Conservation (phyloP, 148 eudicot species). For the Cornus florida region DNA sequence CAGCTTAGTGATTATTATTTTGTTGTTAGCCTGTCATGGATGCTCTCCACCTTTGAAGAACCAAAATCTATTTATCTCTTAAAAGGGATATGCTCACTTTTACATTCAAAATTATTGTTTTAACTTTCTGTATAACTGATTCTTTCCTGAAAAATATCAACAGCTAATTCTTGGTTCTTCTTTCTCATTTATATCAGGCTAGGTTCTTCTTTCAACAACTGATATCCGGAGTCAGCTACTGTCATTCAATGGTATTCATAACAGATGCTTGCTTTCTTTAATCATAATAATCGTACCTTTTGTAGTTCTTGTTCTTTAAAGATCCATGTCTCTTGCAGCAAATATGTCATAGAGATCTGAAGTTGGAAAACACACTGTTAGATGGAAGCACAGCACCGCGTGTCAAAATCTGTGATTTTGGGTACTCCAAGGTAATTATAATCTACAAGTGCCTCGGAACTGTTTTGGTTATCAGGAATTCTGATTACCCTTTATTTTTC, state of each 20-base stretch:
- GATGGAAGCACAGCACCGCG: slow-evolving; percentile 71
- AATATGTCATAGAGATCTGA: slow-evolving; percentile 70
- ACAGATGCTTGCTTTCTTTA: neutral
- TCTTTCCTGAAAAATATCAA: neutral
- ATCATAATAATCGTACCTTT: neutral
- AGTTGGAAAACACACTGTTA: slow-evolving; percentile 67
- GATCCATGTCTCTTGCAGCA: slow-evolving; percentile 32
- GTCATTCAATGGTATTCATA: slow-evolving; percentile 52
- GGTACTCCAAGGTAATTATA: slow-evolving; percentile 61
- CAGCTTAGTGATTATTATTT: no score
- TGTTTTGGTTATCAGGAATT: neutral
- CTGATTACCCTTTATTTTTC: neutral
- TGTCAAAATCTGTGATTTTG: slow-evolving; percentile 72
- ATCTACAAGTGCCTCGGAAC: neutral
- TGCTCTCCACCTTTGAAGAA: no score
- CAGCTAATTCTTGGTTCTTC: neutral
- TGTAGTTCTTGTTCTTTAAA: neutral
- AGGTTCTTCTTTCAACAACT: slow-evolving; percentile 67
- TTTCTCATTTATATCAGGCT: slow-evolving; percentile 30
- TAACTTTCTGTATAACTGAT: no score
- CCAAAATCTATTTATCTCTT: no score
- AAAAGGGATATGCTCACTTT: no score
- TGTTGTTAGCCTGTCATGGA: no score
- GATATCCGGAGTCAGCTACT: slow-evolving; percentile 67
- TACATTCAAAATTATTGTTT: no score